Evolutionary conservation across 1,284 basidiomycete species (phyloP), one percentile per base, ranked within the genome.

Genomic region (Hypsizygus ulmarius): DNA sequence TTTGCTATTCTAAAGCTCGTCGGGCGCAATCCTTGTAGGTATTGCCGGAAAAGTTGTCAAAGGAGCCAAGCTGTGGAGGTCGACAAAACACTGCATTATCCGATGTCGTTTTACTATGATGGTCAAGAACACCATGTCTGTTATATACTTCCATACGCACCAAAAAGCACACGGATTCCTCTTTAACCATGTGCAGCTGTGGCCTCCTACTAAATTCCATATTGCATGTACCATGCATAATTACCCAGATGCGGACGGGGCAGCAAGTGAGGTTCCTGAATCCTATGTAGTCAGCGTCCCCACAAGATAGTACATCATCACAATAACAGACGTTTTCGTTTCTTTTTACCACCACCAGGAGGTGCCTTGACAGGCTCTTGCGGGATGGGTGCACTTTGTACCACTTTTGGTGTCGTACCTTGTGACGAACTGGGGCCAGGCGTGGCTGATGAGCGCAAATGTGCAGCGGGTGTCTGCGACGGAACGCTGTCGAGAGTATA

Each of bases 301-400:
- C 36, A 34, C 28, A 37, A 30, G 27, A 33, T 11, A 51, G 43
- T 19, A 15, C 19, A 39, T 28, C 21, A 25, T 25, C 7, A 32
- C 32, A 15, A 32, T n/a, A 27, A 62, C 79, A 54, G 58, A 82
- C 82, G 73, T 70, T 83, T 84, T 61, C 75, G 77, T 64, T 84
- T 90, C 69, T 84, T 87, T 67, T 83, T 90, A 8, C 75, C 77
- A n/a, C 68, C 75, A 2, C 77, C 78, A 2, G 71, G 60, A 5
- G 70, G 66, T 8, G 70, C 73, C 61, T 76, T 84, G 25, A 65
- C 52, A 40, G 67, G 56, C 45, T 82, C 80, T 56, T 74, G 75
- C 15, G 73, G 63, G 25, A 67, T 63, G 33, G 71, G 67, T 34
- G 64, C 64, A 29, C 55, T 62, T 12, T 70, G 60, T 25, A 71